Evolutionary conservation across 2,329 filamentous ascomycete species (phyloP), one percentile per base, ranked within the genome.

Genomic region (Pleurostoma richardsiae): DNA sequence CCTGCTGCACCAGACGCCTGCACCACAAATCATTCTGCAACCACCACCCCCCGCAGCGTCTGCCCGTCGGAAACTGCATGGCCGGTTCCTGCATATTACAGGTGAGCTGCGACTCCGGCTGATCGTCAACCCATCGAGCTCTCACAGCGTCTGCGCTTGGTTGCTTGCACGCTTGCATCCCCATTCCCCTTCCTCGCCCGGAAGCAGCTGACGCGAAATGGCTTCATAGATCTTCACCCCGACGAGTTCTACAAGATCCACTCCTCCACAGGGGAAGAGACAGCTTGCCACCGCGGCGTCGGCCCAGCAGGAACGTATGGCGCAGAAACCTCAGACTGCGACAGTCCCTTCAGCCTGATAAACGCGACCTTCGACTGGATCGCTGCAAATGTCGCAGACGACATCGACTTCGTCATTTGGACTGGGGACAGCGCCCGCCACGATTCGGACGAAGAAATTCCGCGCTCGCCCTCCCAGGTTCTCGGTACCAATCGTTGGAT

Each of bases 341-440:
- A 99, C 69, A 81, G 88, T 3, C 92, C 94, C 0, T 68, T 84
- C 49, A 72, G 85, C 1, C 81, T 99, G 19, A 73, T 96, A 51
- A 88, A 97, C 64, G 86, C 88, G 57, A 97, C 92, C 0, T 89
- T 97, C 60, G 77, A 84, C 59, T 99, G 92, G 92, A 86, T 99
- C 44, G 74, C 82, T 40, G 77, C 83, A 40, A 85, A 95, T 58
- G 61, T 96, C 48, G 85, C 80, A 60, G 86, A 91, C 61, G 69
- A 83, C 4, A 78, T 96, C 53, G 90, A 96, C 64, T 96, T 96
- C 62, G 84, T 96, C 43, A 73, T 96, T 42, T 96, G 90, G 90
- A 96, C 91, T 2, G 90, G 90, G 54, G 90, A 96, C 65, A 92
- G 86, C 30, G 89, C 88, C 26, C 81, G 90, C 53, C 90, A 96